Base-by-base conservation (phyloP, 257 asterid species). In the Nyctanthes arbortristis region DNA sequence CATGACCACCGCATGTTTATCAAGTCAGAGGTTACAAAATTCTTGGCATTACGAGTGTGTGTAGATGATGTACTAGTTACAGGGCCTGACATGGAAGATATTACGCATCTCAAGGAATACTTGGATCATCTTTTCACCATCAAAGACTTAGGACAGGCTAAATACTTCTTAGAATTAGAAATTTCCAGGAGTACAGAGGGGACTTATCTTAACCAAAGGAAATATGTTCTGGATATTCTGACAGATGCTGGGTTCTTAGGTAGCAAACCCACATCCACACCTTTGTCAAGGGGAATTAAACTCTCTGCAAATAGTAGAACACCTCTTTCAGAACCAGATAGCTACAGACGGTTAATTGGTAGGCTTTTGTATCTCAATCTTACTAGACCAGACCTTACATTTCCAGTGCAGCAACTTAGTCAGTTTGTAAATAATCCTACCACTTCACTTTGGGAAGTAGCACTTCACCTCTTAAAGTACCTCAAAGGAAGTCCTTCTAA, bases 101-200 rank as follows among this genome's bases (percentile, higher is more conserved):
- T 39, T 10, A 5, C 11, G 4, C n/a, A 39, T 1, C n/a, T 10
- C 0, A 66, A 73, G n/a, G 4, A 1, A 2, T 39, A 39, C 13
- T 12, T 39, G n/a, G 49, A 39, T 11, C 10, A 7, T 4, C 7
- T 66, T 60, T 20, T 22, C 66, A 10, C 7, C 1, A 61, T 30
- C 2, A 3, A 65, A 62, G 49, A 39, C 16, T 22, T 73, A 2
- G 72, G 68, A 0, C n/a, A 5, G 0, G 16, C 60, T 3, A 73
- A 56, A 11, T 65, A 73, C 47, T 73, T 73, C 25, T n/a, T 73
- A 7, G 68, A 73, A 9, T 2, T 66, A 0, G 78, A 73, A 11
- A 63, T 73, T 4, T 73, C 68, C 0, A 20, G 68, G 0, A 31
- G 18, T 11, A 1, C 36, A 3, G 61, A 32, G 0, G 63, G 68